Evolutionary conservation across 306 rosid species (phyloP), one percentile per base, ranked within the genome.

Genomic region (Vigna reflexopilosa): DNA sequence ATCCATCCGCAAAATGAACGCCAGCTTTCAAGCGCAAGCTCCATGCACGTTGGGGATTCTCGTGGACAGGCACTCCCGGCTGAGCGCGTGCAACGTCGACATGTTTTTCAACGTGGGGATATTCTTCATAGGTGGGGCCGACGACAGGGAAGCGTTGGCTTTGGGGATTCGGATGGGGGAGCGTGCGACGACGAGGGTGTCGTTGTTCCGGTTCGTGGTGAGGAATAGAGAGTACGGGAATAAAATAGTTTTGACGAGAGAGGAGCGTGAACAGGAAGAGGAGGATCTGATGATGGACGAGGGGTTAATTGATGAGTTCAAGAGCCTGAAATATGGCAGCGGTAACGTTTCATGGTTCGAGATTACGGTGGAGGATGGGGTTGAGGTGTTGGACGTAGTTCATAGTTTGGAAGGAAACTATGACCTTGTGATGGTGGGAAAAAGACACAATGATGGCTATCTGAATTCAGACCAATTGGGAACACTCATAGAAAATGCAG

Each of bases 31-130:
- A 61, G 62, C 45, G 0, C 34, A 17, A 1, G 80, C 77, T 2
- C 91, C 90, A 0, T 89, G 89, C 82, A 86, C 93, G 1, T 79
- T 92, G 54, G 97, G 97, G 11, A 73, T 90, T 48, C 85, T 92
- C 0, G 92, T 92, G 6, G 96, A 92, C 13, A 64, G 85, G 56
- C 51, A 77, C 44, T 82, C 86, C 0, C 47, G 57, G 10, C 55
- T 44, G 0, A n/a, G 72, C 11, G 6, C 4, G 9, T 12, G 6
- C 56, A 56, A 0, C 20, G 1, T 52, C 1, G 50, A 61, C 1
- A 0, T 47, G 11, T 66, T 57, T 17, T 77, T 80, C 79, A 77
- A 83, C 15, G 88, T 90, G 2, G 91, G 76, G 0, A 24, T 82
- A 0, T 77, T 92, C 38, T 92, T 90, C 28, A 5, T 87, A 0